phyloP scores from a whole-genome alignment of 495 filamentous ascomycete species.

The Schizothecium vesticola region DNA sequence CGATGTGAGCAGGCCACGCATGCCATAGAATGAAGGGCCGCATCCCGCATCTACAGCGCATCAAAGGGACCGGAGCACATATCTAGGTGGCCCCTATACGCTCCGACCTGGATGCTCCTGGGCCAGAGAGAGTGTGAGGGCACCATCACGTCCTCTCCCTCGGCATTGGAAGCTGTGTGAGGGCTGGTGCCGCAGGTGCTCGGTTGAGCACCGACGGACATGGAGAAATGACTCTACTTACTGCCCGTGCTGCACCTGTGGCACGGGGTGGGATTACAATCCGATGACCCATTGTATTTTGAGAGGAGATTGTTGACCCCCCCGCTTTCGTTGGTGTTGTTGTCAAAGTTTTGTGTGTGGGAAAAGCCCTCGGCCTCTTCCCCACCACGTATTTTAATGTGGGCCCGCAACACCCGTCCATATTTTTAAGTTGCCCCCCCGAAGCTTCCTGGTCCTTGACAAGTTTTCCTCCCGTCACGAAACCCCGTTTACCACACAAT shows the following conservation, averaged over 20 bases:
- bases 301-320: conserved; percentile 7
- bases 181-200: background rate
- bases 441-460: conserved; percentile 5
- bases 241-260: background rate
- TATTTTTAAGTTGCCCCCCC: conserved; percentile 26
- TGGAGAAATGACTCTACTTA: background rate
- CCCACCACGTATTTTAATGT: conserved; percentile 15
- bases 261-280: background rate
- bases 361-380: conserved; percentile 20
- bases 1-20: conserved; percentile 3
- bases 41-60: background rate
- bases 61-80: background rate
- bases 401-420: conserved; percentile 3
- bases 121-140: too few relatives aligned
- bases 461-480: background rate
- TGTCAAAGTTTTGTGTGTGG: conserved; percentile 23
- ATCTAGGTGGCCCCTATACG: background rate
- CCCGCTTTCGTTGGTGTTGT: background rate
- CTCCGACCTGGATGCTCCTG: background rate
- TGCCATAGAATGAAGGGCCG: background rate
- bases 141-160: background rate
- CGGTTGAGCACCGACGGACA: background rate
- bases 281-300: conserved; percentile 8
- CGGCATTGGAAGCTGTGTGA: background rate
- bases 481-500: background rate